phyloP scores from a whole-genome alignment of 805 yeast species.

The Starmerella apis region DNA sequence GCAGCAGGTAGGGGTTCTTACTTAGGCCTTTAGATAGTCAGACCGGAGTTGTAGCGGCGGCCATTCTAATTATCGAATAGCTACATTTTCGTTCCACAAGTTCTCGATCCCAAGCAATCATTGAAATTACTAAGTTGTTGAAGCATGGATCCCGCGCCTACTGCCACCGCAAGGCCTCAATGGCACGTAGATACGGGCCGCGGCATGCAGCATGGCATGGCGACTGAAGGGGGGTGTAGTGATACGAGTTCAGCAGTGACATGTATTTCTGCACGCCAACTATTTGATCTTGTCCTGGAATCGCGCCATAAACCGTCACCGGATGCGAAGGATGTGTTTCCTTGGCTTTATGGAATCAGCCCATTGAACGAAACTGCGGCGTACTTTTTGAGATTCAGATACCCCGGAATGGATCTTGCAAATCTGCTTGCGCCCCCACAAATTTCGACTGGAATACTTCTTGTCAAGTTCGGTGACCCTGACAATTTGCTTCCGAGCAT shows the following conservation, averaged over 20 bases:
- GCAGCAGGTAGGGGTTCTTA: background rate
- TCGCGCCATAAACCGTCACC: slow-evolving; percentile 39
- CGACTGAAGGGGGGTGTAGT: background rate
- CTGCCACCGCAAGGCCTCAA: background rate
- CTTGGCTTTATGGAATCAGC: slow-evolving; percentile 82
- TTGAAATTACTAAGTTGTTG: no score
- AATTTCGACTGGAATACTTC: background rate
- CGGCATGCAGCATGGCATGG: background rate
- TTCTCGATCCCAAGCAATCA: no score
- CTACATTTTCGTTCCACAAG: no score
- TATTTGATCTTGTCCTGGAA: background rate
- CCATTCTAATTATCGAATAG: no score
- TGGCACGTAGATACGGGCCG: background rate
- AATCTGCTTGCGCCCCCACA: background rate
- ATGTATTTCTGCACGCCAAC: background rate
- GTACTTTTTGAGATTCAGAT: slow-evolving; percentile 30
- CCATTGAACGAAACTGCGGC: slow-evolving; percentile 46
- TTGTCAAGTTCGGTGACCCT: background rate
- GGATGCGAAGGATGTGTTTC: slow-evolving; percentile 59
- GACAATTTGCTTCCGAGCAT: background rate
- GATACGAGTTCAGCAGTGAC: background rate
- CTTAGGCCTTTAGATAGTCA: background rate
- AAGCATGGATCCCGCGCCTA: background rate
- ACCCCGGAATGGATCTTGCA: background rate
- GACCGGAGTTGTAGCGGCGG: no score